A percentile compares a stretch with the other conserved stretches of the same genome.
Evolutionary conservation across 2,329 filamentous ascomycete genomes (phyloP).

Genomic region (Cytospora piceicola): DNA sequence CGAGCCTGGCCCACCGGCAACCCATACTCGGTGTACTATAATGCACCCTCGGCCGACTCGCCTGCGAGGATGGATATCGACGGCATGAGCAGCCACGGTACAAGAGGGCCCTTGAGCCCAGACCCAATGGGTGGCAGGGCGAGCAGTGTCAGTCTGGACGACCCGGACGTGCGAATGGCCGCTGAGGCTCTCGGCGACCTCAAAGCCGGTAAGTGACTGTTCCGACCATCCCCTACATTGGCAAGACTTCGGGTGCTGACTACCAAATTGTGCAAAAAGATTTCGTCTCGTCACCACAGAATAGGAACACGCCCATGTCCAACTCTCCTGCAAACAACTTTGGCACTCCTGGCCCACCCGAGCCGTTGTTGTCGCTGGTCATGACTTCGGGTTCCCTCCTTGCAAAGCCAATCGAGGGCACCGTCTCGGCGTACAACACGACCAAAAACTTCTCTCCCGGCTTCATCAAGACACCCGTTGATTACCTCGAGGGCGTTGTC

Average conservation of each 20-base stretch:
- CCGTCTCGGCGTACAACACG: constrained; percentile 80
- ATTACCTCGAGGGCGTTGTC: constrained; percentile 88
- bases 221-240: constrained; percentile 4
- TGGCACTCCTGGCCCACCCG: constrained; percentile 50
- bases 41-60: constrained; percentile 49
- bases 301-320: constrained; percentile 47
- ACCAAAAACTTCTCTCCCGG: constrained; percentile 90
- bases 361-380: constrained; percentile 83
- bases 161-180: constrained; percentile 70
- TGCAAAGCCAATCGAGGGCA: constrained; percentile 81
- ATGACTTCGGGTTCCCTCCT: constrained; percentile 87
- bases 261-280: constrained; percentile 47
- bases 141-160: constrained; percentile 62
- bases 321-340: constrained; percentile 44
- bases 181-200: constrained; percentile 78
- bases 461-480: constrained; percentile 79
- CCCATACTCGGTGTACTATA: constrained; percentile 54
- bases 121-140: constrained; percentile 51
- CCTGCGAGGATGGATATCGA: constrained; percentile 56
- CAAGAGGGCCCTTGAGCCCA: constrained; percentile 50
- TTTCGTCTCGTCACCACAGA: constrained; percentile 67
- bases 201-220: constrained; percentile 63
- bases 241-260: constrained; percentile 3
- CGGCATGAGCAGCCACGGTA: constrained; percentile 43
- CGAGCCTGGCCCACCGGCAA: constrained; percentile 55